Evolutionary conservation across 768 basidiomycete species (phyloP).

Genomic region (Hortiboletus campestris): DNA sequence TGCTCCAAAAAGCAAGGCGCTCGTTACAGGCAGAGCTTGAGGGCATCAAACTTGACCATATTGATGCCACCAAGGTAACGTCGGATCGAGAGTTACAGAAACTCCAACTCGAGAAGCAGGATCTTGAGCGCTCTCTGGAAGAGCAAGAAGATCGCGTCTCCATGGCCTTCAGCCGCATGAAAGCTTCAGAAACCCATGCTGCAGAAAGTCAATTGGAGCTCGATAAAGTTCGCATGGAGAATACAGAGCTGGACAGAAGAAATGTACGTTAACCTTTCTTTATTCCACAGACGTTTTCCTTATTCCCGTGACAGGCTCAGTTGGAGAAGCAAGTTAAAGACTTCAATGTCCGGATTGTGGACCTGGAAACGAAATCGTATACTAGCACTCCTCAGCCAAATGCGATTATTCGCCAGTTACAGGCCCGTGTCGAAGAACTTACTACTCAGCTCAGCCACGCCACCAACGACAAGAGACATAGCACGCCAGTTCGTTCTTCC

Average conservation of each 20-base stretch:
- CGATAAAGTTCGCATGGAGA: conserved; percentile 74
- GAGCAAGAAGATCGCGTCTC: conserved; percentile 73
- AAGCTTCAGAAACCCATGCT: conserved; percentile 75
- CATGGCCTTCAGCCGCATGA: conserved; percentile 74
- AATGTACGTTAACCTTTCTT: conserved; percentile 50
- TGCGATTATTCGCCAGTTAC: conserved; percentile 55
- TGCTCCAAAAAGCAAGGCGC: conserved; percentile 79
- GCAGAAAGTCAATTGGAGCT: conserved; percentile 76
- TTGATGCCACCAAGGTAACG: conserved; percentile 66
- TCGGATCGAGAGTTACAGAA: conserved; percentile 74
- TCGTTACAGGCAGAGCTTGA: conserved; percentile 79
- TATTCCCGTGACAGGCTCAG: conserved; percentile 50
- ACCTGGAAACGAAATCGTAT: conserved; percentile 78
- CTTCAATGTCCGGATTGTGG: conserved; percentile 76
- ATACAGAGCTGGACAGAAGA: conserved; percentile 72
- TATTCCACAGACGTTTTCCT: background rate
- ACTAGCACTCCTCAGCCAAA: conserved; percentile 59
- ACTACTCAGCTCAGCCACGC: conserved; percentile 42
- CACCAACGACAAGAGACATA: conserved; percentile 40
- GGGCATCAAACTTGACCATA: conserved; percentile 72
- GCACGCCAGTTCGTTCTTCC: conserved; percentile 36
- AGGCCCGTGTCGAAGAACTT: conserved; percentile 73
- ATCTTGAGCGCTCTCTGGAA: conserved; percentile 73
- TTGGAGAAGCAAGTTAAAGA: conserved; percentile 87
- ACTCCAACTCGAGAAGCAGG: conserved; percentile 77